These are phyloP conservation scores for Linnemannia hyalina DNA, from an alignment of 192 early-diverging fungal species.

Conservation along the genomic window DNA sequence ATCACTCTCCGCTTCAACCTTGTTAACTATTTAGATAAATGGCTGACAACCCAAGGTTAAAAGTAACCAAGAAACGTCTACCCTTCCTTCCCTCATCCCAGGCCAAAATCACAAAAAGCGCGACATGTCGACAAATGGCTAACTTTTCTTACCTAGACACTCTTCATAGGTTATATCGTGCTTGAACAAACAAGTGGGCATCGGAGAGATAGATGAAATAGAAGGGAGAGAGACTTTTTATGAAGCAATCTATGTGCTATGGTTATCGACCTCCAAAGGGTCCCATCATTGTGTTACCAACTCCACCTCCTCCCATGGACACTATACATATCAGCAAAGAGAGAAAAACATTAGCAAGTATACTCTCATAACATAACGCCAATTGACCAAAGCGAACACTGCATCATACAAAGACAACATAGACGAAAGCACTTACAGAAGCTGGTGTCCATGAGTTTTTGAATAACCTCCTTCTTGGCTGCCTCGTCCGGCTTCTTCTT, in stretches of 20 bases:
- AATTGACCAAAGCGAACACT: not conserved
- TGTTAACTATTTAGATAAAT: not conserved
- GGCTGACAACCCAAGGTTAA: not conserved
- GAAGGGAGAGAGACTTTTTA: not conserved
- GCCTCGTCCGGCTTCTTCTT: conserved; percentile 28
- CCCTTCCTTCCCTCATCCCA: too few relatives aligned
- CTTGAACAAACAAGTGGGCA: too few relatives aligned
- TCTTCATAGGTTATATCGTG: too few relatives aligned
- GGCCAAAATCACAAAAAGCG: too few relatives aligned
- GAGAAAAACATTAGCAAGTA: not conserved
- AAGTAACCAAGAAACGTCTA: too few relatives aligned
- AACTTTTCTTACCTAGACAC: too few relatives aligned
- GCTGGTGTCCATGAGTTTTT: conserved; percentile 25
- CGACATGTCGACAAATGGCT: too few relatives aligned
- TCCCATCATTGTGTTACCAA: not conserved
- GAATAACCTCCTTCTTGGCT: conserved; percentile 15
- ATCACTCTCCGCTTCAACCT: conserved; percentile 2
- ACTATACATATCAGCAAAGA: not conserved
- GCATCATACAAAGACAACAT: not conserved
- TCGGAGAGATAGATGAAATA: too few relatives aligned
- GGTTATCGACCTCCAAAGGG: conserved; percentile 1
- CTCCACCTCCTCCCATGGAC: not conserved
- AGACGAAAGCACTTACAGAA: conserved; percentile 9
- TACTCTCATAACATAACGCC: not conserved
- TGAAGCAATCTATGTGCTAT: not conserved